Conservation (phyloP, 352 stramenopile species). For the Phytophthora pini region DNA sequence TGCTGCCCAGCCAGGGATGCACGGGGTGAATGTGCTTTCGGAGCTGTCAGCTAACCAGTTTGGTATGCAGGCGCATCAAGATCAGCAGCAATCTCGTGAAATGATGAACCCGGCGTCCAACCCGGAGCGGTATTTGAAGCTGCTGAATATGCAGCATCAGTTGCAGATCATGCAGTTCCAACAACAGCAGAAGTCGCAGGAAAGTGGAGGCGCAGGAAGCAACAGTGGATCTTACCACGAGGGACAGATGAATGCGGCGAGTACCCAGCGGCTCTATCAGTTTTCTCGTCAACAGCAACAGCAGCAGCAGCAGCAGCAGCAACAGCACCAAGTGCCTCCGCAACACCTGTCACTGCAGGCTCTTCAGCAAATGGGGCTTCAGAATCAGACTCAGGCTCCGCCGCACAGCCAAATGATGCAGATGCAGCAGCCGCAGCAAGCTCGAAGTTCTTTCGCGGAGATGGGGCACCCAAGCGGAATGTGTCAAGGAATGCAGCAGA, state of each 20-base stretch:
- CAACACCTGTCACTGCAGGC: slow-evolving; percentile 67
- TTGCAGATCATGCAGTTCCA: slow-evolving; percentile 88
- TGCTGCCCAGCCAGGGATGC: slow-evolving; percentile 40
- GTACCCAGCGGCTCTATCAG: slow-evolving; percentile 51
- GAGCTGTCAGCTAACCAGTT: slow-evolving; percentile 55
- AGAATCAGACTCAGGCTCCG: slow-evolving; percentile 46
- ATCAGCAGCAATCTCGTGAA: slow-evolving; percentile 50
- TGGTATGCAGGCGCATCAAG: slow-evolving; percentile 36
- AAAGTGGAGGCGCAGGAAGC: slow-evolving; percentile 37
- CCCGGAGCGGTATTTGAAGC: slow-evolving; percentile 82
- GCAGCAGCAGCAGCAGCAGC: slow-evolving; percentile 42
- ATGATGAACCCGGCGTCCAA: slow-evolving; percentile 53
- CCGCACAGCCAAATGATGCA: slow-evolving; percentile 67
- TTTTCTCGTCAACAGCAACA: slow-evolving; percentile 50
- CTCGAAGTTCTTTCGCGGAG: slow-evolving; percentile 47
- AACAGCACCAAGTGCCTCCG: slow-evolving; percentile 34
- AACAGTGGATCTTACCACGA: slow-evolving; percentile 56
- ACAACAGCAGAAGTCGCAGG: slow-evolving; percentile 66
- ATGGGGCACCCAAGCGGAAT: slow-evolving; percentile 48
- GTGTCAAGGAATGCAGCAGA: slow-evolving; percentile 61
- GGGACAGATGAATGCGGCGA: slow-evolving; percentile 50
- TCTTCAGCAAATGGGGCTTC: slow-evolving; percentile 57
- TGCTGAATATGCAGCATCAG: slow-evolving; percentile 89
- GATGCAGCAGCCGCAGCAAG: slow-evolving; percentile 56
- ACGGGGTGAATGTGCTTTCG: slow-evolving; percentile 34